These are phyloP conservation scores for Pyrenophora teres DNA, from an alignment of 2,329 filamentous ascomycete genomes.

Conservation along the genomic window DNA sequence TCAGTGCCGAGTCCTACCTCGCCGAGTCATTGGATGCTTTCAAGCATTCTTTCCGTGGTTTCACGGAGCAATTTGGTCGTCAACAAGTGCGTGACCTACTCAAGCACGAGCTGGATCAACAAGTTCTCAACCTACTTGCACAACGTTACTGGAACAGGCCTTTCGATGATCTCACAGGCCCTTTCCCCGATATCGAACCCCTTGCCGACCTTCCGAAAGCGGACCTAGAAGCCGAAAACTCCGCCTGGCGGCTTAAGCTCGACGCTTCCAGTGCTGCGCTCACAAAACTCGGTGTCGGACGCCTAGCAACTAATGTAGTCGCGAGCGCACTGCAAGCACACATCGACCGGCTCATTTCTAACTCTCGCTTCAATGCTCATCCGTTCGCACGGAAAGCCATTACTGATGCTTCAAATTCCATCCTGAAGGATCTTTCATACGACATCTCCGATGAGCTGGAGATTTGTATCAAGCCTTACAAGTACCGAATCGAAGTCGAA, in stretches of 20 bases:
- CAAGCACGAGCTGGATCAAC: conserved; percentile 91
- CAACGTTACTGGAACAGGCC: conserved; percentile 98
- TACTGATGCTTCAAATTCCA: conserved; percentile 83
- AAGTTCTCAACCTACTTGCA: conserved; percentile 89
- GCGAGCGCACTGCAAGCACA: conserved; percentile 84
- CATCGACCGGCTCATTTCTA: conserved; percentile 75
- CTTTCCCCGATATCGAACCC: conserved; percentile 70
- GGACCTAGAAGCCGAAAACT: conserved; percentile 69
- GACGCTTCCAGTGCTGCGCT: conserved; percentile 88
- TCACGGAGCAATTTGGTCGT: conserved; percentile 86
- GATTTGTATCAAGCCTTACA: conserved; percentile 98
- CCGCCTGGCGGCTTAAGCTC: conserved; percentile 92
- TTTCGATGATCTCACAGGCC: conserved; percentile 75
- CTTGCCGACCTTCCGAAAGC: conserved; percentile 82
- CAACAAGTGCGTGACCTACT: conserved; percentile 86
- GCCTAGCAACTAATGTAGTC: conserved; percentile 89
- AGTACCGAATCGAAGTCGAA: conserved; percentile 95
- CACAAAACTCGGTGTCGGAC: conserved; percentile 91
- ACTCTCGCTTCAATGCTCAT: conserved; percentile 85
- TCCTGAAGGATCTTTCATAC: conserved; percentile 92
- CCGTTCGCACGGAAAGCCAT: conserved; percentile 95
- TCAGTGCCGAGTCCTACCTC: conserved; percentile 94
- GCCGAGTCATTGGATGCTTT: conserved; percentile 94
- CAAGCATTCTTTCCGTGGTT: conserved; percentile 97
- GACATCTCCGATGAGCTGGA: conserved; percentile 97